Base-by-base conservation (phyloP, 169 alveolate genomes). In the Blepharisma undulans region DNA sequence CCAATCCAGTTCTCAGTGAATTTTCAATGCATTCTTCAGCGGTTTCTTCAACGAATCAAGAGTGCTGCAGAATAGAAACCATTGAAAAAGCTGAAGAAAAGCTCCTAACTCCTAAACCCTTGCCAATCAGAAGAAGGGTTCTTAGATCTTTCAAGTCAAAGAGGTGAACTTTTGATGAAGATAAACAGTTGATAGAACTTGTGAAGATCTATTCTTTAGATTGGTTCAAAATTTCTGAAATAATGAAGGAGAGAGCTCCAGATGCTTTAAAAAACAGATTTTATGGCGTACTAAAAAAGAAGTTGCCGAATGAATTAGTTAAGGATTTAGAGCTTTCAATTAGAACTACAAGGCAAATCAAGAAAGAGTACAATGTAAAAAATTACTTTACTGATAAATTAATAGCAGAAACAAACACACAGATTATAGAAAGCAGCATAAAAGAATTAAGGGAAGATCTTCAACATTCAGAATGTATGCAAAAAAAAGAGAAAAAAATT, bases 211-310 rank as follows among this genome's bases (percentile, higher is more conserved):
- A 79, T 32, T 25, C 61, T 22, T 22, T n/a, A 30, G 34, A 79
- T 29, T 79, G 87, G 16, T 27, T n/a, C 10, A 30, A 79, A n/a
- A 79, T 79, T 79, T 25, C 87, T 79, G 66, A 10, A 30, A 5
- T 10, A 32, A 29, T 79, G 71, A 33, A 79, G 14, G 19, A 33
- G 7, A 2, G 87, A 32, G 72, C 87, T 79, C 87, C 87, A 27
- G 87, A 79, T 79, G 66, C 87, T 79, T 27, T 79, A n/a, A 79
- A 79, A 79, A 79, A 33, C 66, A 29, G 87, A 22, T 79, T 29
- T 79, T 79, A 79, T 74, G 80, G 80, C 7, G 33, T 29, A 29
- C 10, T 74, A 74, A 74, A 74, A 74, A 74, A 74, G 80, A 22
- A 29, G 21, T 48, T 48, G 14, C 66, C 66, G 14, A 18, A 12